Percentiles rank a stretch among this genome's conserved stretches.
These are phyloP conservation scores for Venturia pyrina DNA, from an alignment of 2,329 filamentous ascomycete genomes.

Conservation along the genomic window DNA sequence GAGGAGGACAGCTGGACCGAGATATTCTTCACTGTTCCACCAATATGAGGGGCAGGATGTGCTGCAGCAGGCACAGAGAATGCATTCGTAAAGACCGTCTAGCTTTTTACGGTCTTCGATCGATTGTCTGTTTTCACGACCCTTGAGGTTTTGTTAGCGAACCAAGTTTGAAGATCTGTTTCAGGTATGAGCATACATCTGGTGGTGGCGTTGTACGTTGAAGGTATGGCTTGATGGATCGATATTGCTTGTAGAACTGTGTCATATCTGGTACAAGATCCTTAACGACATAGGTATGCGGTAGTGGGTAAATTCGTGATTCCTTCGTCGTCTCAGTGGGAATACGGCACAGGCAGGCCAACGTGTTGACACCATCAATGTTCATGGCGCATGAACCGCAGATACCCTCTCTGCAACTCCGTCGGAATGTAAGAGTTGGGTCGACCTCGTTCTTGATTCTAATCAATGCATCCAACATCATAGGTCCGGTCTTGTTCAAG, in stretches of 20 bases:
- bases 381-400: conserved; percentile 99
- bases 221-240: conserved; percentile 97
- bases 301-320: conserved; percentile 92
- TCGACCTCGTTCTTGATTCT: conserved; percentile 99
- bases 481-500: conserved; percentile 97
- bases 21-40: conserved; percentile 99
- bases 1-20: conserved; percentile 89
- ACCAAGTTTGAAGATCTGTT: not conserved
- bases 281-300: conserved; percentile 98
- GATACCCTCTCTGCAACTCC: conserved; percentile 95
- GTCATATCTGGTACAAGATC: conserved; percentile 96
- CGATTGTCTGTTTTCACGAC: conserved; percentile 83
- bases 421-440: conserved; percentile 88
- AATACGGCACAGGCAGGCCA: conserved; percentile 95
- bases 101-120: conserved; percentile 93
- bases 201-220: conserved; percentile 77
- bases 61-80: conserved; percentile 97
- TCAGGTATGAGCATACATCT: conserved; percentile 53
- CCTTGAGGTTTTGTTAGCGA: conserved; percentile 39
- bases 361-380: conserved; percentile 96
- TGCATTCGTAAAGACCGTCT: conserved; percentile 97
- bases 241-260: conserved; percentile 99
- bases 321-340: conserved; percentile 71
- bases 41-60: conserved; percentile 99
- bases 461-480: conserved; percentile 95